Percentiles rank a stretch among this genome's conserved stretches.
Evolutionary conservation across 805 yeast species (phyloP).

Genomic region (Pichia rugopelliculosa): DNA sequence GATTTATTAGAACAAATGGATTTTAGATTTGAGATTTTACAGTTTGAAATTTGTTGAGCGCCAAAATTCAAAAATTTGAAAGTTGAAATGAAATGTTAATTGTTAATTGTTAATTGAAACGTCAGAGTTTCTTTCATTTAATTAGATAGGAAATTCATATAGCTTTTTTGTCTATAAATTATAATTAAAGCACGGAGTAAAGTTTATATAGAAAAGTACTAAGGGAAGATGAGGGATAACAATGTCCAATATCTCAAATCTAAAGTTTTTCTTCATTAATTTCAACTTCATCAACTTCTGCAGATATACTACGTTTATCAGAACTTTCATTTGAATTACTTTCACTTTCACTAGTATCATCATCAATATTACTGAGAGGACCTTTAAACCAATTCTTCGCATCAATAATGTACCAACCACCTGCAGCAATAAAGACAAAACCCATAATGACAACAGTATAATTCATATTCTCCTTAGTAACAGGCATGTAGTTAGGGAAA

Average conservation of each 20-base stretch:
- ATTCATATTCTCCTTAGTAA: conserved; percentile 41
- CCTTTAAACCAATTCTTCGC: conserved; percentile 53
- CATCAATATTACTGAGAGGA: conserved; percentile 42
- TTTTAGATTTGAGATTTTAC: too few relatives aligned
- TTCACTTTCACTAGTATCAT: conserved; percentile 12
- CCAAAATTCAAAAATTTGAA: neutral
- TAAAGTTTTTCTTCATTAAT: neutral
- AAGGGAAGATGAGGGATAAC: too few relatives aligned
- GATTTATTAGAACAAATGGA: too few relatives aligned
- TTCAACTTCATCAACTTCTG: neutral
- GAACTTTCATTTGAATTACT: conserved; percentile 3
- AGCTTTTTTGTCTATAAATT: too few relatives aligned
- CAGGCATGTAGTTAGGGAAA: conserved; percentile 45
- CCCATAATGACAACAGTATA: conserved; percentile 47
- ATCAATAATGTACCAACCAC: conserved; percentile 39
- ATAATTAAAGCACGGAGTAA: too few relatives aligned
- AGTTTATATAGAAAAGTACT: too few relatives aligned
- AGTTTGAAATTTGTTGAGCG: conserved; percentile 5
- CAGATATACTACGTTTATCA: neutral
- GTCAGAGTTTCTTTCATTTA: too few relatives aligned
- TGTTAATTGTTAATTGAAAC: too few relatives aligned
- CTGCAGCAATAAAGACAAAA: conserved; percentile 29
- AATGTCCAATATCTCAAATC: too few relatives aligned
- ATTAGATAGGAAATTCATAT: too few relatives aligned
- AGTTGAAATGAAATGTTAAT: too few relatives aligned